Evolutionary conservation across 768 basidiomycete species (phyloP), one percentile per base, ranked within the genome.

Genomic region (Tylopilus subfusipes): DNA sequence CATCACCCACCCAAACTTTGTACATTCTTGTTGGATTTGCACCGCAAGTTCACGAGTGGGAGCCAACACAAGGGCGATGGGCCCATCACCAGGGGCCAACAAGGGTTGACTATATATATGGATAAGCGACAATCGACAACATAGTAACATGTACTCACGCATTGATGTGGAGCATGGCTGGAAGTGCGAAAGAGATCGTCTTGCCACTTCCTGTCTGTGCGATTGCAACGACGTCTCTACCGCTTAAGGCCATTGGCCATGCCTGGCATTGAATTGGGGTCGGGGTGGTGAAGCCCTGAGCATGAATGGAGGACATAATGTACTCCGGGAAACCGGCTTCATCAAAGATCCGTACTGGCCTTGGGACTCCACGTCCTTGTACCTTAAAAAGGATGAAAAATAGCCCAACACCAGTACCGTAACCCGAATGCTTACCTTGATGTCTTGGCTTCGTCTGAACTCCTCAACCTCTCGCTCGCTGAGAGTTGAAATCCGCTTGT

Each of bases 161-260:
- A 82, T 98, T 99, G 77, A 99, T 99, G 74, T 99, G 97, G 31
- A 99, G 80, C 96, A 98, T 99, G 47, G 97, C 96, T 38, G 97
- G 97, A 42, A 99, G 85, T 52, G 97, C 96, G 70, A 99, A 99
- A 11, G 95, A 85, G 53, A 99, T 98, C 8, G 97, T 99, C 78
- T 99, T 99, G 53, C 97, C 97, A 72, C 92, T 95, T 53, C 97
- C 97, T 10, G 97, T 99, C 73, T 98, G 95, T 34, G 97, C 95
- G 63, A 99, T 93, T 52, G 96, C 97, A 42, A 96, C 90, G 36
- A 98, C 81, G 73, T 99, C 96, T 56, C 93, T 82, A 51, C 96
- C 96, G 46, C 82, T 92, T 27, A 98, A 78, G 4, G 97, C 96
- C 94, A 98, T 98, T 0, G 97, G 97, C 97, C 97, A 99, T 18